Evolutionary conservation across 2,329 filamentous ascomycete species (phyloP), one percentile per base, ranked within the genome.

Genomic region (Pyrenophora seminiperda): DNA sequence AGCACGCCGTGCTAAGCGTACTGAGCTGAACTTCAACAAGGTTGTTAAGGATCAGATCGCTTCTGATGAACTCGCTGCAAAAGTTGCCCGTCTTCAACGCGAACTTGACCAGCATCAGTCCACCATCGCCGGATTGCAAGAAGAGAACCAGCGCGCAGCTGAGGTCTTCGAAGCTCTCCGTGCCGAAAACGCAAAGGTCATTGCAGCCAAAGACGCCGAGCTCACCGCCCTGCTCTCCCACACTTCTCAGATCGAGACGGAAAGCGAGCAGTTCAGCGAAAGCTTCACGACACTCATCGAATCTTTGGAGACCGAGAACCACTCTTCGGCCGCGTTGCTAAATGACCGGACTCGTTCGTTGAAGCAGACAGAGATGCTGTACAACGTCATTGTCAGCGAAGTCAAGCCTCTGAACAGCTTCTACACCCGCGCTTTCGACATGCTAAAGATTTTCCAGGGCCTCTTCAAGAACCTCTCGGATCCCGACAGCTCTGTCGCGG

Each of bases 391-490:
- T 13, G 42, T 41, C 3, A 44, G 54, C 6, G 54, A 62, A 17
- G 32, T 58, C n/a, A 36, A 31, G n/a, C 59, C 59, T 5, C 9
- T 62, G 20, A 39, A 46, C 7, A 36, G 39, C 18, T 53, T 59
- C 18, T 53, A 36, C 43, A 17, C 37, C 13, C 40, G 54, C 18
- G 27, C 38, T 7, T 36, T 47, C 15, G 33, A 34, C 10, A 38
- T 54, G 3, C 17, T 61, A 27, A 36, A 33, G 9, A 22, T 57
- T 17, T 61, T 57, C 40, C 58, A 53, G 19, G 4, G 14, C 3
- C 27, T 56, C 5, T 54, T 61, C 20, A 33, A 53, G 15, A 24
- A 22, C 4, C 24, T 59, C 4, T 40, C 48, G 5, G 37, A 50
- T 24, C 44, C 52, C 10, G 20, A 33, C 19, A 14, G 1, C 7